Evolutionary conservation across 208 protist genomes (phyloP), one percentile per base, ranked within the genome.

Genomic region (Acanthamoeba castellanii): DNA sequence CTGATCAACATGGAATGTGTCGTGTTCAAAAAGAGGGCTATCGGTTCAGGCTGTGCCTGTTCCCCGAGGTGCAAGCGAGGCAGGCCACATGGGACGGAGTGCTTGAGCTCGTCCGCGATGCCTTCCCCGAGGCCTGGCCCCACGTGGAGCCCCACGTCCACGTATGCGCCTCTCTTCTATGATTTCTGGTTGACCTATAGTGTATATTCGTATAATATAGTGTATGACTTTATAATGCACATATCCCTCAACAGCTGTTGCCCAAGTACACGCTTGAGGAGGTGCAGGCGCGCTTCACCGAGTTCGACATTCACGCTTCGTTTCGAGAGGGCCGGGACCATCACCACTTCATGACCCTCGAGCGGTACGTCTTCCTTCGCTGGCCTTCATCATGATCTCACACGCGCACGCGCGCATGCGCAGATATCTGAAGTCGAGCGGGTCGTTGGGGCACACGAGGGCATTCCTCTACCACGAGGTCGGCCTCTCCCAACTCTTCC

Each of bases 381-480:
- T n/a, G n/a, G n/a, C n/a, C n/a, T n/a, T n/a, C n/a, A n/a, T n/a
- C n/a, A n/a, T n/a, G n/a, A n/a, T n/a, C n/a, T n/a, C n/a, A n/a
- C n/a, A n/a, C n/a, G n/a, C n/a, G n/a, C n/a, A n/a, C n/a, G n/a
- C n/a, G n/a, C n/a, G n/a, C n/a, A n/a, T n/a, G n/a, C 37, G 37
- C 37, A 89, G 82, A 2, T 59, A 68, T 27, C 13, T 68, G 1
- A 50, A 89, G 82, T 59, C 82, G 30, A 66, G 50, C 1, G 55
- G 47, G 0, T 45, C 52, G 30, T 22, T 89, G 82, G 82, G 82
- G 27, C 52, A 89, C 47, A 66, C 82, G 13, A 27, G 82, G 37
- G 82, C 82, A 2, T 89, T 89, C 32, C 55, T 89, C 52, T 89
- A 89, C 18, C 82, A 89, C 37, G 82, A 89, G 32, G 0, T 89